Base-by-base conservation (phyloP, 2,329 filamentous ascomycete species). In the Cladosporium sp. region DNA sequence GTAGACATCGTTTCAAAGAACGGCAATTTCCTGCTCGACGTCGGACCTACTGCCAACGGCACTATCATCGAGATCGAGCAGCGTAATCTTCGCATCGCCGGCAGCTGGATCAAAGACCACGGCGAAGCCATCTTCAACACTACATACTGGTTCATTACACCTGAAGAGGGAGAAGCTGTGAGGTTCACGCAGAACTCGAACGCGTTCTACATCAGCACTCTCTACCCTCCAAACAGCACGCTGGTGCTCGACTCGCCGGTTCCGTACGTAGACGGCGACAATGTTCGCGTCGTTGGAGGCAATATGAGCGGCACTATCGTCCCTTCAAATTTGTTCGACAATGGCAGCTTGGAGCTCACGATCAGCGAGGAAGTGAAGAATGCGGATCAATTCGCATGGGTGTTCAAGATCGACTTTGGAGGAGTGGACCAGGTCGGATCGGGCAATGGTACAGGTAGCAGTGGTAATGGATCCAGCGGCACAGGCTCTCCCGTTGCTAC, bases 111-210 rank as follows among this genome's bases (percentile, higher is more conserved):
- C 55, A 74, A 75, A 28, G 63, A 62, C 0, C 81, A 85, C 64
- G 76, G 58, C 2, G 81, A 84, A 64, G 80, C 80, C 1, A 76
- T 85, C 19, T 84, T 79, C 65, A 79, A 81, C 56, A 84, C 82
- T 4, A 82, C 77, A 1, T 83, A 81, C 64, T 82, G 79, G 79
- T 76, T 77, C 61, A 67, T 80, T 2, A 73, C 70, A 4, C 73
- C 79, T 0, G 70, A 75, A 15, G 77, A 79, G 48, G 74, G 75
- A 0, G 70, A 68, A 1, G 68, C 75, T 6, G 65, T 83, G 0
- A 68, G 81, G 4, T 84, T 83, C 62, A 83, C 81, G 3, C 76
- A 77, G 62, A 82, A 75, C 0, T 58, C 70, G 1, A 75, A 80
- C 8, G 80, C 81, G 0, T 83, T 84, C 59, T 84, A 83, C 61